phyloP scores from a whole-genome alignment of 1,284 basidiomycete species.

The Ceratobasidium sp. region DNA sequence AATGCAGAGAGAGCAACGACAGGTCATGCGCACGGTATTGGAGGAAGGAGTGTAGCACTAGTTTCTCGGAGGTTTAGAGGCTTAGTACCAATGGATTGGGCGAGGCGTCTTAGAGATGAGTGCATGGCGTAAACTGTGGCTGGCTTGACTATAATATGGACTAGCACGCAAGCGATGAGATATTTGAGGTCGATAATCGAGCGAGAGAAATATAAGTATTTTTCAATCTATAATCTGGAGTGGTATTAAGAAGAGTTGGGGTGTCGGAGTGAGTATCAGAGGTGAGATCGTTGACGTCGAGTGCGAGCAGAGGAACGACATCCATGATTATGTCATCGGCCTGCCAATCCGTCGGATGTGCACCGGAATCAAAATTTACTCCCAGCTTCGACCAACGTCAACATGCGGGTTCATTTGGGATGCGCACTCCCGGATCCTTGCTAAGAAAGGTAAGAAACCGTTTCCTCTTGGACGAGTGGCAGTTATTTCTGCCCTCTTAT shows the following conservation, averaged over 20 bases:
- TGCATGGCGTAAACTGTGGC: slow-evolving; percentile 55
- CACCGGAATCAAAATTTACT: neutral
- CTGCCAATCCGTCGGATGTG: slow-evolving; percentile 7
- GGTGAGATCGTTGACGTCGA: slow-evolving; percentile 10
- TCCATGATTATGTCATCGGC: slow-evolving; percentile 26
- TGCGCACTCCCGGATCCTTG: neutral
- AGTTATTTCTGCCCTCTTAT: neutral
- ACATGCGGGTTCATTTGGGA: neutral
- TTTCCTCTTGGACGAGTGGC: neutral
- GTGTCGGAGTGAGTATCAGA: slow-evolving; percentile 7
- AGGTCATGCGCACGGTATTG: slow-evolving; percentile 67
- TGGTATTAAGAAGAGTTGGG: neutral
- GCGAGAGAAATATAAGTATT: slow-evolving; percentile 21
- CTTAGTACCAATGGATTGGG: slow-evolving; percentile 65
- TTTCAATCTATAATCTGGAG: slow-evolving; percentile 18
- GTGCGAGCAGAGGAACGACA: neutral
- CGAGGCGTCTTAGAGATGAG: slow-evolving; percentile 59
- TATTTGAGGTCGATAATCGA: neutral
- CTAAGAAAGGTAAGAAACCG: neutral
- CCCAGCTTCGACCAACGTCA: neutral
- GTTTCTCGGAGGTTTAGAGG: slow-evolving; percentile 71
- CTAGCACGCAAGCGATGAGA: neutral
- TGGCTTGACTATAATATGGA: neutral
- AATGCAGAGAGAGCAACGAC: slow-evolving; percentile 37
- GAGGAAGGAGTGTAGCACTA: slow-evolving; percentile 77